A percentile compares a stretch with the other conserved stretches of the same genome.
Conservation (phyloP, 768 basidiomycete genomes). For the Polyporus arcularius region DNA sequence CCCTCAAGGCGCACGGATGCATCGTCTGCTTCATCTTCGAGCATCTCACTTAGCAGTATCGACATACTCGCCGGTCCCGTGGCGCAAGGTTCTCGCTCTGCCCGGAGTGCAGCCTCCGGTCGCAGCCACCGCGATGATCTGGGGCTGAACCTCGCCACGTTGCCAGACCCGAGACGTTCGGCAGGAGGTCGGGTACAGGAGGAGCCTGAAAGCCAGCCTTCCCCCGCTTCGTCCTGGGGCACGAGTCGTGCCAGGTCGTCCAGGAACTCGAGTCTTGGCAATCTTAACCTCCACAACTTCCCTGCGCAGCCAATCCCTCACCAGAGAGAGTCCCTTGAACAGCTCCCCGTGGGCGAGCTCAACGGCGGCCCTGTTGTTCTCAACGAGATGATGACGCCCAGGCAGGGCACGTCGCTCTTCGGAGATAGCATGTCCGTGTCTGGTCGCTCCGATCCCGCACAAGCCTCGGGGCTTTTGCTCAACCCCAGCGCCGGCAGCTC, state of each 20-base stretch:
- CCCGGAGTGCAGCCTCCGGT: no score
- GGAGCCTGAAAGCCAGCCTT: neutral
- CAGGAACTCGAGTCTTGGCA: slow-evolving; percentile 14
- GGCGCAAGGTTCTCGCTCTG: neutral
- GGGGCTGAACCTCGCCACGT: neutral
- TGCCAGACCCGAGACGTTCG: neutral
- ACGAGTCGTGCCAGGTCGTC: slow-evolving; percentile 3
- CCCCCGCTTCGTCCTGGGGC: slow-evolving; percentile 23
- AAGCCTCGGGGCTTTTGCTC: neutral
- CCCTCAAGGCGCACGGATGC: neutral
- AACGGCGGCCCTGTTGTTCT: slow-evolving; percentile 7
- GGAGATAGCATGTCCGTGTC: slow-evolving; percentile 2
- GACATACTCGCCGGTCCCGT: neutral
- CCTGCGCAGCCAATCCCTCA: neutral
- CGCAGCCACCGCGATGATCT: neutral
- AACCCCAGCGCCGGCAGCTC: slow-evolving; percentile 7
- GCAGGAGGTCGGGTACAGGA: neutral
- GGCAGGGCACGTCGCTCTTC: neutral
- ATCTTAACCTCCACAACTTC: slow-evolving; percentile 13
- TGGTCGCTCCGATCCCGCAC: slow-evolving; percentile 1
- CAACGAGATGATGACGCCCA: slow-evolving; percentile 8
- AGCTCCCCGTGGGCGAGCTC: slow-evolving; percentile 9
- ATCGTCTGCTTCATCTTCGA: neutral
- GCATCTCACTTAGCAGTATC: neutral
- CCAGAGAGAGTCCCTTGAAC: slow-evolving; percentile 2